Conservation (phyloP, 2,329 filamentous ascomycete species). For the Colletotrichum chlorophyti region DNA sequence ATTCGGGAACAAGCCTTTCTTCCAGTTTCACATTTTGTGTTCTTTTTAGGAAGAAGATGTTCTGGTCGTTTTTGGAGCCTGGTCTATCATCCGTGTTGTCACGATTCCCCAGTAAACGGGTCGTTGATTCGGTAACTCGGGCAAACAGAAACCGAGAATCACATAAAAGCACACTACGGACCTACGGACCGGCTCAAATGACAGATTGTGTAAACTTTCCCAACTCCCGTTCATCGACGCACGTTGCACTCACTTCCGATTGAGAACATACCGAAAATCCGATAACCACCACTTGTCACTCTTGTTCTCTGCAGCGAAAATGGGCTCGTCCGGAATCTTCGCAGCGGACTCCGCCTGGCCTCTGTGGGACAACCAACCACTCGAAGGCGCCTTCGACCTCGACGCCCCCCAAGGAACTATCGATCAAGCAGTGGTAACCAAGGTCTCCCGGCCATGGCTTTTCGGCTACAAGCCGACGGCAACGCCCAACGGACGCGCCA, state of each 20-base stretch:
- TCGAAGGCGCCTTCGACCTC: conserved; percentile 30
- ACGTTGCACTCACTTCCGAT: neutral
- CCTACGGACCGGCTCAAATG: neutral
- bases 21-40: no score
- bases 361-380: conserved; percentile 25
- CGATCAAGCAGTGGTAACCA: conserved; percentile 25
- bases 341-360: conserved; percentile 28
- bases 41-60: no score
- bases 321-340: conserved; percentile 11
- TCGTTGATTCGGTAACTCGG: neutral
- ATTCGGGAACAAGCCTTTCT: no score
- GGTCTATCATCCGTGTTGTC: no score
- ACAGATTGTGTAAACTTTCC: neutral
- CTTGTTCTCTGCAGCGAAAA: no score
- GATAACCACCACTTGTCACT: neutral
- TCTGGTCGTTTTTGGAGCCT: no score
- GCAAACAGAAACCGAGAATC: neutral
- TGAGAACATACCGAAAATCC: neutral
- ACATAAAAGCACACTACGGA: neutral
- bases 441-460: conserved; percentile 30
- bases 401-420: conserved; percentile 18
- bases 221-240: neutral
- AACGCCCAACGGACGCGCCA: conserved; percentile 26
- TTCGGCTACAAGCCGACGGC: conserved; percentile 31
- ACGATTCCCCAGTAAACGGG: no score